phyloP scores from a whole-genome alignment of 75 land plant species.

The Selaginella tamariscina region DNA sequence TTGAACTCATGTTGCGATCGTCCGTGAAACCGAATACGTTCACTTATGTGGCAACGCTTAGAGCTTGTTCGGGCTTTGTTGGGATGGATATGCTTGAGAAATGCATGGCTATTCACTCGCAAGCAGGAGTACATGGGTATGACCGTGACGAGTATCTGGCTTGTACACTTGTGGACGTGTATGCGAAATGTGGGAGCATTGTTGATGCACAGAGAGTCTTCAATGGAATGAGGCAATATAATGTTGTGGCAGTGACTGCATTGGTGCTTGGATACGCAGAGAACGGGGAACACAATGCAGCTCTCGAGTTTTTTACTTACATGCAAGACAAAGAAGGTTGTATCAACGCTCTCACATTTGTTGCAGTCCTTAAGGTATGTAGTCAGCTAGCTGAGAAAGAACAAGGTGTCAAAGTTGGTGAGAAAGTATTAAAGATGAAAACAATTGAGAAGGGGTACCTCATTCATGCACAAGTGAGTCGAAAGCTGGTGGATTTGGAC shows the following conservation, averaged over 20 bases:
- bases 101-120: slow-evolving; percentile 14
- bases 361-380: slow-evolving; percentile 23
- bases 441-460: not conserved
- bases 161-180: slow-evolving; percentile 20
- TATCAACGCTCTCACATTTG: slow-evolving; percentile 18
- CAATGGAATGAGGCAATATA: slow-evolving; percentile 4
- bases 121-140: not conserved
- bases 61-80: slow-evolving; percentile 40
- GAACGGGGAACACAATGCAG: slow-evolving; percentile 15
- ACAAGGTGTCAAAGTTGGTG: slow-evolving; percentile 14
- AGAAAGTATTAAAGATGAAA: not conserved
- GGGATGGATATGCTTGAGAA: slow-evolving; percentile 26
- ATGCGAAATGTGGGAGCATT: slow-evolving; percentile 23
- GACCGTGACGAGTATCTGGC: slow-evolving; percentile 11
- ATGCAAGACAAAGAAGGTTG: slow-evolving; percentile 10
- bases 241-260: slow-evolving; percentile 22
- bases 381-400: slow-evolving; percentile 20
- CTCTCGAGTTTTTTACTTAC: slow-evolving; percentile 10
- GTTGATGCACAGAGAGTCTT: slow-evolving; percentile 14
- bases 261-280: slow-evolving; percentile 27
- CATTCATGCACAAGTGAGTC: not conserved
- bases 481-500: not conserved
- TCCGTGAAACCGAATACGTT: slow-evolving; percentile 32
- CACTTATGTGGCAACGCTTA: slow-evolving; percentile 31
- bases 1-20: slow-evolving; percentile 31